Evolutionary conservation across 352 stramenopile genomes (phyloP), one percentile per base, ranked within the genome.

Genomic region (Phytopythium aichiense): DNA sequence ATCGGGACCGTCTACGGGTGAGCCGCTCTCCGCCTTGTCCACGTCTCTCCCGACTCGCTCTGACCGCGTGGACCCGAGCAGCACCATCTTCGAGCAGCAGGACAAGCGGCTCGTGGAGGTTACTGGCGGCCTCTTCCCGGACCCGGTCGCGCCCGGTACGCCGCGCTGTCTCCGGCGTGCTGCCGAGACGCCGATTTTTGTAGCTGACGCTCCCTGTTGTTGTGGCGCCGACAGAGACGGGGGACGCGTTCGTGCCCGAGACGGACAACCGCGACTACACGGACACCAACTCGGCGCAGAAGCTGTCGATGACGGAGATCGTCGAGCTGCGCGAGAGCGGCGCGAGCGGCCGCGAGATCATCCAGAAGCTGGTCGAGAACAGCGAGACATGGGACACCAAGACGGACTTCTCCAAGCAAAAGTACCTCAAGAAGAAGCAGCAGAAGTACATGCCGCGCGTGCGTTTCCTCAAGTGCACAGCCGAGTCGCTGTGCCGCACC

Each of bases 391-490:
- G 97, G 81, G 77, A 93, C 40, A 78, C 83, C 65, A 98, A 98
- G 77, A 98, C 94, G 3, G 89, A 96, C 56, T 98, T 98, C 56
- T 97, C 89, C 58, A 97, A 98, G 75, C 92, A 97, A 64, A 99
- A 99, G 64, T 99, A 98, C 73, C 87, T 98, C 50, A 94, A 92
- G 62, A 94, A 96, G 65, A 99, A 99, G 76, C 92, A 98, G 73
- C 77, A 94, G 63, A 97, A 96, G 71, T 95, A 94, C 73, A 95
- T 95, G 82, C 86, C 86, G 2, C 86, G 86, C 54, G 86, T 95
- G 64, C 81, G 83, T 25, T 85, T 92, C 65, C 66, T 94, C 54
- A 79, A 88, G 33, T 96, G 92, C 65, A 98, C 91, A 35, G 82
- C 87, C n/a, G 75, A 88, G 58, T 92, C 89, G 42, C 76, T 98